phyloP scores from a whole-genome alignment of 495 filamentous ascomycete genomes.

The Aspergillus egyptiacus region DNA sequence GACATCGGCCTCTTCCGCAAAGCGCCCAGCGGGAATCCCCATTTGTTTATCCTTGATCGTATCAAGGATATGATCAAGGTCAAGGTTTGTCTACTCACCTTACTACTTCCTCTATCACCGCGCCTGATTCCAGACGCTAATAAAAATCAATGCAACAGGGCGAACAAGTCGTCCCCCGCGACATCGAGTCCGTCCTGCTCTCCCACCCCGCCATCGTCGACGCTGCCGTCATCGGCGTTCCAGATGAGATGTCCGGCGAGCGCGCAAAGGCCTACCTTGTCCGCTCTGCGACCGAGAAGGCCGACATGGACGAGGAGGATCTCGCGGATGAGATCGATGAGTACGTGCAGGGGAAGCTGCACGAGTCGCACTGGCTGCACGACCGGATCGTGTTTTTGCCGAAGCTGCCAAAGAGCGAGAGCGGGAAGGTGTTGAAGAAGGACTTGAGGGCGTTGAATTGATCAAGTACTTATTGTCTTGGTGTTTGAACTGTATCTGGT shows the following conservation, averaged over 20 bases:
- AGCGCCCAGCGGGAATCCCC: conserved; percentile 42
- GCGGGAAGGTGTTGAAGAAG: conserved; percentile 73
- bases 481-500: too few relatives aligned
- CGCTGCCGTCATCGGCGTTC: conserved; percentile 66
- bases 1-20: conserved; percentile 48
- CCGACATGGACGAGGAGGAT: conserved; percentile 21
- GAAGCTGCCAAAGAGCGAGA: conserved; percentile 65
- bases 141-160: conserved; percentile 27
- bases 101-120: neutral
- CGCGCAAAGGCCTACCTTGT: conserved; percentile 77
- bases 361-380: conserved; percentile 22
- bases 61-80: conserved; percentile 81
- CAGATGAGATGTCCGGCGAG: conserved; percentile 60
- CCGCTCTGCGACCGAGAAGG: conserved; percentile 30
- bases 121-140: too few relatives aligned
- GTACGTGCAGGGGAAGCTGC: conserved; percentile 5
- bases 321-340: conserved; percentile 40
- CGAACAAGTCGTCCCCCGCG: conserved; percentile 72
- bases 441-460: conserved; percentile 35
- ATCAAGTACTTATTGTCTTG: too few relatives aligned
- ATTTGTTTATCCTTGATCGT: conserved; percentile 70
- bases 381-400: conserved; percentile 57
- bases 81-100: conserved; percentile 29
- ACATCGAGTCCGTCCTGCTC: conserved; percentile 71
- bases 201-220: conserved; percentile 65